These are phyloP conservation scores for Trichoderma afroharzianum DNA, from an alignment of 2,329 filamentous ascomycete genomes.

Conservation along the genomic window DNA sequence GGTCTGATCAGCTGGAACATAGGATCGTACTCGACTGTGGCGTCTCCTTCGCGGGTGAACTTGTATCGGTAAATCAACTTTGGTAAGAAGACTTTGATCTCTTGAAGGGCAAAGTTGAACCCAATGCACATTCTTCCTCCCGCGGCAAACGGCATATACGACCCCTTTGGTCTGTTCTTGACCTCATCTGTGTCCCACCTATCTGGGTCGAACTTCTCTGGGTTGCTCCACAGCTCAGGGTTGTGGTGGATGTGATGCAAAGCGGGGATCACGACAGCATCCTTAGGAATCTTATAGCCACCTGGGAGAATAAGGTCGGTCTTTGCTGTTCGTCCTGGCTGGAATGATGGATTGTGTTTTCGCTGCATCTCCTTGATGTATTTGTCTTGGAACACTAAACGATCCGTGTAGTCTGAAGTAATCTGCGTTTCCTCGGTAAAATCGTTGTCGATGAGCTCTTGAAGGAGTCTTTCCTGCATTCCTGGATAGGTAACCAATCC, in stretches of 20 bases:
- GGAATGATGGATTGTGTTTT: slow-evolving; percentile 58
- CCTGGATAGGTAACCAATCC: slow-evolving; percentile 50
- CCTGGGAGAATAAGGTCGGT: slow-evolving; percentile 56
- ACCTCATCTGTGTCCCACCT: slow-evolving; percentile 52
- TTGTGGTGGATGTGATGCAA: slow-evolving; percentile 53
- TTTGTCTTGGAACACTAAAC: slow-evolving; percentile 51
- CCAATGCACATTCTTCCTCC: slow-evolving; percentile 59
- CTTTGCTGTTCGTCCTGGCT: slow-evolving; percentile 55
- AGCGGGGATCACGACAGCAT: slow-evolving; percentile 50
- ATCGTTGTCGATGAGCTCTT: slow-evolving; percentile 52
- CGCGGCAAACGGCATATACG: slow-evolving; percentile 57
- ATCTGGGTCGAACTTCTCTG: slow-evolving; percentile 54
- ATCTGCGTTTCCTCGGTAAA: slow-evolving; percentile 42
- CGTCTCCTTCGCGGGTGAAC: slow-evolving; percentile 49
- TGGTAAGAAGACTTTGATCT: slow-evolving; percentile 56
- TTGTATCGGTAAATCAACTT: slow-evolving; percentile 58
- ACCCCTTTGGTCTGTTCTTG: slow-evolving; percentile 47
- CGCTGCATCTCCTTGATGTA: slow-evolving; percentile 61
- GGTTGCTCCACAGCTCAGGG: slow-evolving; percentile 55
- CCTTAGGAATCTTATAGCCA: slow-evolving; percentile 53
- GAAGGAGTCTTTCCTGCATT: slow-evolving; percentile 54
- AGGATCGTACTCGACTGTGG: slow-evolving; percentile 54
- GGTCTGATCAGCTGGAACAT: slow-evolving; percentile 55
- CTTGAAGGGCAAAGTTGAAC: slow-evolving; percentile 61
- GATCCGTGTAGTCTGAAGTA: slow-evolving; percentile 45